Evolutionary conservation across 345 rosid species (phyloP).

Genomic region (Rhodamnia rubescens): DNA sequence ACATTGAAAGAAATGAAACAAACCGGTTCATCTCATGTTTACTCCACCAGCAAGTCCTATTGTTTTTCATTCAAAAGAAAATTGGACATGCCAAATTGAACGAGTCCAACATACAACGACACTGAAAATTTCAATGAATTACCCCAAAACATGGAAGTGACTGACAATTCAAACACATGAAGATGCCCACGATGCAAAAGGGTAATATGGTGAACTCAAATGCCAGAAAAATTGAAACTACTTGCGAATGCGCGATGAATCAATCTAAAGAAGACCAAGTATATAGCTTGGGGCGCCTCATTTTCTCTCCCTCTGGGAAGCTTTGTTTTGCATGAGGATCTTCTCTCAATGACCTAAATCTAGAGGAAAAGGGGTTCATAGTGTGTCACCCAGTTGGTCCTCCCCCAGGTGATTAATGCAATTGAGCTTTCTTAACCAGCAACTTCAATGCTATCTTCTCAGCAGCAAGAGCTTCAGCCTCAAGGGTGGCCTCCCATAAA

Average conservation of each 20-base stretch:
- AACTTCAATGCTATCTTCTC: slow-evolving; percentile 48
- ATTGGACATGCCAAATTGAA: too few species aligned
- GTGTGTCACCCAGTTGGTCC: not conserved
- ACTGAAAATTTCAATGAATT: not conserved
- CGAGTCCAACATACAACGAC: not conserved
- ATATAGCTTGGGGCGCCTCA: not conserved
- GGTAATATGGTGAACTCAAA: not conserved
- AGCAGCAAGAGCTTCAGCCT: slow-evolving; percentile 84
- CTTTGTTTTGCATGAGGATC: not conserved
- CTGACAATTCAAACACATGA: not conserved
- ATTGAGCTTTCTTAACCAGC: not conserved
- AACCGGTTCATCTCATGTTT: too few species aligned
- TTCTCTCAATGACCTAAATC: not conserved
- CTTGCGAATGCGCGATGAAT: rapidly evolving
- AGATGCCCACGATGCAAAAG: not conserved
- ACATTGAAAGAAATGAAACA: too few species aligned
- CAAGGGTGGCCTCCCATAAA: slow-evolving; percentile 65
- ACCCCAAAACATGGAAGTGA: not conserved
- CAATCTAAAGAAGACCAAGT: not conserved
- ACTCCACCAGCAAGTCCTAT: too few species aligned
- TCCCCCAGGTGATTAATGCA: not conserved
- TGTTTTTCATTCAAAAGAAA: too few species aligned
- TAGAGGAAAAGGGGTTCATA: not conserved
- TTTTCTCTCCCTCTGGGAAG: not conserved
- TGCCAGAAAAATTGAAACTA: not conserved